These are phyloP conservation scores for Ustilago hordei DNA, from an alignment of 1,284 basidiomycete genomes.

Conservation along the genomic window DNA sequence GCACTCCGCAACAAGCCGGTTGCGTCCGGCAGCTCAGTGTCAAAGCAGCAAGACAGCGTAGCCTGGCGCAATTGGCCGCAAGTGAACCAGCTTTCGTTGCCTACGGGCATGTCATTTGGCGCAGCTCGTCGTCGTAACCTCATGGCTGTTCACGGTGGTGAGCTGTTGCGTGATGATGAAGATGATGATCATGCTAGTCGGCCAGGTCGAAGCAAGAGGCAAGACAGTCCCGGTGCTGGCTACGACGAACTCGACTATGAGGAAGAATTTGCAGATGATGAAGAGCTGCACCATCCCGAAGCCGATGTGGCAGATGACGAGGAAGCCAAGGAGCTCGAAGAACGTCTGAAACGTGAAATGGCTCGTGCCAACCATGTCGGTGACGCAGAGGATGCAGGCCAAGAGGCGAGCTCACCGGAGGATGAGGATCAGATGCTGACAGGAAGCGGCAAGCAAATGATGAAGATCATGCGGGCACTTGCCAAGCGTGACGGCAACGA, in stretches of 20 bases:
- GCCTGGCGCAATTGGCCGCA: conserved; percentile 49
- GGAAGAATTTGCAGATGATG: conserved; percentile 68
- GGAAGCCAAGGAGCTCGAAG: conserved; percentile 66
- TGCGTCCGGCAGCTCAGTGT: conserved; percentile 19
- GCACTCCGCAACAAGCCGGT: conserved; percentile 49
- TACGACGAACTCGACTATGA: conserved; percentile 68
- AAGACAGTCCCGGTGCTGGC: conserved; percentile 42
- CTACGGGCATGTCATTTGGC: conserved; percentile 49
- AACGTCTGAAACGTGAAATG: conserved; percentile 68
- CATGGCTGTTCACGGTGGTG: conserved; percentile 53
- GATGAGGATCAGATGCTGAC: conserved; percentile 62
- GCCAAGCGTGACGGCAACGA: conserved; percentile 65
- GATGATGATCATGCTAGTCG: conserved; percentile 38
- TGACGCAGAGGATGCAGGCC: conserved; percentile 54
- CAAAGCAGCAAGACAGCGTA: conserved; percentile 43
- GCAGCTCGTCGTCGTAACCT: conserved; percentile 52
- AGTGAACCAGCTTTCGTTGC: conserved; percentile 43
- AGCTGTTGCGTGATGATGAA: conserved; percentile 50
- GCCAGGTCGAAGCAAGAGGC: conserved; percentile 32
- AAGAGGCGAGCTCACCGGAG: conserved; percentile 47
- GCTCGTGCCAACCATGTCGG: conserved; percentile 61
- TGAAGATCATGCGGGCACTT: conserved; percentile 68
- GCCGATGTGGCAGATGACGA: conserved; percentile 60
- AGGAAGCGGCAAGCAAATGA: conserved; percentile 67
- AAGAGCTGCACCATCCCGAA: conserved; percentile 54